Conservation (phyloP, 164 flowering plant species). For the Kingdonia uniflora region DNA sequence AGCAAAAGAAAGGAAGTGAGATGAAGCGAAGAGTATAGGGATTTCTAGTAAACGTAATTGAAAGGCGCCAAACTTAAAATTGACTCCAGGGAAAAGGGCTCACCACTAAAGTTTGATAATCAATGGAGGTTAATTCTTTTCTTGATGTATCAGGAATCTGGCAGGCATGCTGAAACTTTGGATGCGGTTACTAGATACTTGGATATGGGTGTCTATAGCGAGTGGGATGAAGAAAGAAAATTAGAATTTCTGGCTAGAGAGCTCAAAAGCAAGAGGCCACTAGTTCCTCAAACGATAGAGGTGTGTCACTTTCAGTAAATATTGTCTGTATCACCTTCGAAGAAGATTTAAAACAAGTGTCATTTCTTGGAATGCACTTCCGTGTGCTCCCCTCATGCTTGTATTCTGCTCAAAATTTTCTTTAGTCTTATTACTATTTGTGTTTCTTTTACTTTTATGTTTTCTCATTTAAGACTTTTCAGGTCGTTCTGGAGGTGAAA, state of each 20-base stretch:
- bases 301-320: slow-evolving; percentile 19
- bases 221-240: slow-evolving; percentile 89
- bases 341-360: too few relatives aligned
- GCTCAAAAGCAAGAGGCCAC: slow-evolving; percentile 87
- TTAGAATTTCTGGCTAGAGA: slow-evolving; percentile 75
- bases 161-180: slow-evolving; percentile 77
- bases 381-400: too few relatives aligned
- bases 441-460: too few relatives aligned
- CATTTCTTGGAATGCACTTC: too few relatives aligned
- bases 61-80: too few relatives aligned
- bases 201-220: slow-evolving; percentile 86
- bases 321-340: too few relatives aligned
- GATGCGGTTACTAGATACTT: slow-evolving; percentile 85
- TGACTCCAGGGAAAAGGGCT: too few relatives aligned
- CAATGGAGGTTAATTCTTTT: background rate
- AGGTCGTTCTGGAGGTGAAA: slow-evolving; percentile 78
- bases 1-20: too few relatives aligned
- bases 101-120: background rate
- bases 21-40: too few relatives aligned
- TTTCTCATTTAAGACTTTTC: slow-evolving; percentile 8
- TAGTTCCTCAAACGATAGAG: slow-evolving; percentile 74
- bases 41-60: too few relatives aligned
- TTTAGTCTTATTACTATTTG: too few relatives aligned
- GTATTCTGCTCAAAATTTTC: too few relatives aligned
- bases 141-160: slow-evolving; percentile 61